phyloP scores from a whole-genome alignment of 345 rosid genomes.

The Populus pruinosa region DNA sequence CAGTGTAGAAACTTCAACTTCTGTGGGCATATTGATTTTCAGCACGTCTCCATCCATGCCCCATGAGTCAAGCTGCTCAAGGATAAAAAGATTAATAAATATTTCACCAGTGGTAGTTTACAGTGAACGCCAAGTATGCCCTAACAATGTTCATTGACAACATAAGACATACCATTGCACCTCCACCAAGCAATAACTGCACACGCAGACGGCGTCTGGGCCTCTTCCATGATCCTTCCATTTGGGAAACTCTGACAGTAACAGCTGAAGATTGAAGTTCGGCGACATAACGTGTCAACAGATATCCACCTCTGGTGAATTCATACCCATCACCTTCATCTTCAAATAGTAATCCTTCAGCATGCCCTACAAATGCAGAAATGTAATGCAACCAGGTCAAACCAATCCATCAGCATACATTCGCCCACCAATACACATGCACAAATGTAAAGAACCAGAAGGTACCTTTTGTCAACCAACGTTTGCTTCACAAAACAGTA shows the following conservation, averaged over 20 bases:
- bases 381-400: not conserved
- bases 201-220: slow-evolving; percentile 68
- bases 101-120: not conserved
- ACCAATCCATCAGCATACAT: not conserved
- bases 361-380: slow-evolving; percentile 49
- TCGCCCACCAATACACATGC: not conserved
- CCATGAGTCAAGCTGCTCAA: slow-evolving; percentile 65
- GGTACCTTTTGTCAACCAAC: not conserved
- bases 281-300: slow-evolving; percentile 62
- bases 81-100: slow-evolving; percentile 7
- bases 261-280: slow-evolving; percentile 55
- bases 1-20: slow-evolving; percentile 40
- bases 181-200: slow-evolving; percentile 69
- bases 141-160: not conserved
- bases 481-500: not conserved
- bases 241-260: slow-evolving; percentile 52
- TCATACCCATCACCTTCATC: slow-evolving; percentile 94
- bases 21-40: slow-evolving; percentile 58
- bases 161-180: slow-evolving; percentile 58
- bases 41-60: slow-evolving; percentile 81
- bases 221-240: slow-evolving; percentile 82
- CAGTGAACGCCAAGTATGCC: not conserved
- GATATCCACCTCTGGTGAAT: slow-evolving; percentile 55
- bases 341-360: slow-evolving; percentile 70
- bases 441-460: too few species aligned